A percentile compares a stretch with the other conserved stretches of the same genome.
phyloP scores from a whole-genome alignment of 768 basidiomycete genomes.

The Suillus variegatus region DNA sequence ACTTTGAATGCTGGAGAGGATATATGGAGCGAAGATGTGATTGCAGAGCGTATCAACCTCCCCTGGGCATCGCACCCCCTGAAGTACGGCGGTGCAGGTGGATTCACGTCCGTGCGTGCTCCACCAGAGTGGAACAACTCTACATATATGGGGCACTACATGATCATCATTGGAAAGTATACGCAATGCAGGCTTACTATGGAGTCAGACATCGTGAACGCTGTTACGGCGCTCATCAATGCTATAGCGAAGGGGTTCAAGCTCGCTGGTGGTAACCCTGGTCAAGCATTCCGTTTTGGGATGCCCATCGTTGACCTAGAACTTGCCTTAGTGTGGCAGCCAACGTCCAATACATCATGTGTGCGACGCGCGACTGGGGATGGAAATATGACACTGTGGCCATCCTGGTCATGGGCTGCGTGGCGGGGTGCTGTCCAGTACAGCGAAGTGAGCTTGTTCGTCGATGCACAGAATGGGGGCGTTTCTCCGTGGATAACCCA shows the following conservation, averaged over 20 bases:
- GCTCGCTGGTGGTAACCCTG: neutral
- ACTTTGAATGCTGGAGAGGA: constrained; percentile 24
- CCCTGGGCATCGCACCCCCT: neutral
- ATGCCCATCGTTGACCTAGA: constrained; percentile 13
- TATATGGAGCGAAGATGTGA: constrained; percentile 24
- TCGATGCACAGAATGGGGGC: neutral
- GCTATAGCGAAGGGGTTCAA: neutral
- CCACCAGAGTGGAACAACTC: neutral
- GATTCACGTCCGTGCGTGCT: neutral
- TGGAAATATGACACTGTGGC: constrained; percentile 10
- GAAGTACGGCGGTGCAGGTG: too few relatives aligned
- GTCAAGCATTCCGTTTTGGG: neutral
- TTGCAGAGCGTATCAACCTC: constrained; percentile 15
- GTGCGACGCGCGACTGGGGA: constrained; percentile 10
- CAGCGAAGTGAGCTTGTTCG: neutral
- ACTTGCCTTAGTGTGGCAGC: constrained; percentile 24
- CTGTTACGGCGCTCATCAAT: neutral
- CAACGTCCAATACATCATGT: constrained; percentile 13
- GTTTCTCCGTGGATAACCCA: constrained; percentile 6
- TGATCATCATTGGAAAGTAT: neutral
- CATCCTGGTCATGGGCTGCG: constrained; percentile 29
- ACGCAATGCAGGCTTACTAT: neutral
- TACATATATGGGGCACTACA: neutral
- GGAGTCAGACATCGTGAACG: neutral
- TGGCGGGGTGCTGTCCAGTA: constrained; percentile 23